Evolutionary conservation across 371 early-diverging fungal species (phyloP), one percentile per base, ranked within the genome.

Genomic region (Capillidium rhysosporum): DNA sequence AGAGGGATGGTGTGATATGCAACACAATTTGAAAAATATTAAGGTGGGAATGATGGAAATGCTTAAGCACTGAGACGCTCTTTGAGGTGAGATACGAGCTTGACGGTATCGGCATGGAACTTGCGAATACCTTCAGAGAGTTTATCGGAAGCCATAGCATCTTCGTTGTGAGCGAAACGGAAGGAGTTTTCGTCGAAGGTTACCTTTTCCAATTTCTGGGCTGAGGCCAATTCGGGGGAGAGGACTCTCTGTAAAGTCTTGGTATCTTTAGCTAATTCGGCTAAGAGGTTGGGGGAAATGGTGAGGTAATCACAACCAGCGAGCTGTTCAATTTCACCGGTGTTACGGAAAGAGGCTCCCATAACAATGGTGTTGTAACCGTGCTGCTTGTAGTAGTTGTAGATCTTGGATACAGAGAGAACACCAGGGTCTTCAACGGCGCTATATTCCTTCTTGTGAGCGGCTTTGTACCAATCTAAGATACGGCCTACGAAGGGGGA

Each of bases 401-500:
- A 97, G 71, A 97, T 96, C 65, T 73, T 65, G 68, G 75, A 64
- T 49, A 97, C 98, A 39, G 90, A 90, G 53, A 71, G 26, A 46
- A 97, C 98, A 61, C 98, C 98, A 41, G 96, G 96, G 65, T 96
- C 96, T 57, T 80, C 77, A 52, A 65, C 51, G 31, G 69, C 66
- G 20, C 67, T 70, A 69, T 87, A 91, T 54, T 62, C 67, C 68
- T 88, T 70, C 63, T 89, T 92, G 57, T 87, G 80, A 54, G 65
- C 61, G 67, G 86, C 73, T 74, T 92, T 92, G 84, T 91, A 86
- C 94, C 95, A 97, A 71, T 97, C 98, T 52, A 92, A 74, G 63
- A 97, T 97, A 69, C 98, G 88, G 46, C 98, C 96, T 51, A 96
- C 96, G 64, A 96, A 97, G 41, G 98, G 98, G 55, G 95, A 95